Conservation (phyloP, 208 protist species). For the Acanthamoeba triangularis region DNA sequence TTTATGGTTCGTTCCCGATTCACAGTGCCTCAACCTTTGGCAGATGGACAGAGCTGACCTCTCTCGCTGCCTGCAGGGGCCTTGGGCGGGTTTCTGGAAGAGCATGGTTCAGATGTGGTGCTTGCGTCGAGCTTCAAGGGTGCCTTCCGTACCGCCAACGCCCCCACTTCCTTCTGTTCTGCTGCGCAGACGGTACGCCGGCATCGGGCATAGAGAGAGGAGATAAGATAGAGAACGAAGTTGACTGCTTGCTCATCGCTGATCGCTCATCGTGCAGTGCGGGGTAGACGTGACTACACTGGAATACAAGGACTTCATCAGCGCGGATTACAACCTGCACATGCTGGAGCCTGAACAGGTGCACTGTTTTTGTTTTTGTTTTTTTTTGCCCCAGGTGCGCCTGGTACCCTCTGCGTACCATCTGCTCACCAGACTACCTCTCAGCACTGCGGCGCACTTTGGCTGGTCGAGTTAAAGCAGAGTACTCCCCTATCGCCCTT, state of each 20-base stretch:
- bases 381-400: too few relatives aligned
- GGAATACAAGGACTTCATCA: conserved; percentile 7
- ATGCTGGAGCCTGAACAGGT: conserved; percentile 17
- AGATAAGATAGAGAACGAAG: too few relatives aligned
- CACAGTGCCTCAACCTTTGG: background rate
- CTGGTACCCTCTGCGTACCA: too few relatives aligned
- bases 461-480: conserved; percentile 18
- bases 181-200: background rate
- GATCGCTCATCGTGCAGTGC: background rate
- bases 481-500: background rate
- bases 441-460: conserved; percentile 18
- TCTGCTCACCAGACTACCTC: too few relatives aligned
- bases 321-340: conserved; percentile 42
- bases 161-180: background rate
- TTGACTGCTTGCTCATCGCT: background rate
- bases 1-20: background rate
- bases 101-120: background rate
- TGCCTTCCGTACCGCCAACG: conserved; percentile 12
- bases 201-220: too few relatives aligned
- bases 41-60: background rate
- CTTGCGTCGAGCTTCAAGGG: conserved; percentile 58
- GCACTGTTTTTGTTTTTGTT: background rate
- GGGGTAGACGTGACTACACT: conserved; percentile 8
- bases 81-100: background rate
- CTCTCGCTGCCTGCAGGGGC: background rate